Evolutionary conservation across 2,329 filamentous ascomycete genomes (phyloP), one percentile per base, ranked within the genome.

Genomic region (Penicillium sumatraense): DNA sequence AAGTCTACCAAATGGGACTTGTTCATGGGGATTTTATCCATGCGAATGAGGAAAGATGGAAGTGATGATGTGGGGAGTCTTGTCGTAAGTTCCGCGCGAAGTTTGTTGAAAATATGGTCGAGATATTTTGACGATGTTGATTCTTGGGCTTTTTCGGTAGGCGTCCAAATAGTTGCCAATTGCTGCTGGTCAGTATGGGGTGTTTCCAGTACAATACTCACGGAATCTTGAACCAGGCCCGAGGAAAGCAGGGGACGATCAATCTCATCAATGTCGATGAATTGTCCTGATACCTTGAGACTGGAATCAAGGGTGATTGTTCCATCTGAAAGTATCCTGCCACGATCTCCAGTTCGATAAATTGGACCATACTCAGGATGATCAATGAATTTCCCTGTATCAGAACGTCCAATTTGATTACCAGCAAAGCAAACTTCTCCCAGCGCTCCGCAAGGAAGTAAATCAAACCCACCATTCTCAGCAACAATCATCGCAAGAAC

Each of bases 391-490:
- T 87, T 91, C 11, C 80, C 74, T 0, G 77, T 72, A 0, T 88
- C 91, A 36, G 73, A 3, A 82, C 79, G 0, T 47, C 21, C 87
- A 5, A 96, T 85, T 73, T 96, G 92, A 46, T 90, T 85, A 10
- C 92, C 93, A 13, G 91, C 91, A 70, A 96, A 95, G 66, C 90
- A 96, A 6, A 96, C 80, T 70, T 96, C 92, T 10, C 93, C 93
- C 14, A 91, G 78, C 59, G 85, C 89, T 3, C 91, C 91, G 6
- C 83, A 70, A 0, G 90, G 90, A 0, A 92, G 75, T 1, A 85
- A 66, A 0, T 81, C 72, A 4, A 86, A 80, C 0, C 67, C 67
- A 2, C 75, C 68, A 4, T 74, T 74, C 2, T 69, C 62, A 14
- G 70, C 68, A 14, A 89, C 70, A 1, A 96, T 85, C 55, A 91